Base-by-base conservation (phyloP, 805 yeast genomes). In the Candida gorgasii region DNA sequence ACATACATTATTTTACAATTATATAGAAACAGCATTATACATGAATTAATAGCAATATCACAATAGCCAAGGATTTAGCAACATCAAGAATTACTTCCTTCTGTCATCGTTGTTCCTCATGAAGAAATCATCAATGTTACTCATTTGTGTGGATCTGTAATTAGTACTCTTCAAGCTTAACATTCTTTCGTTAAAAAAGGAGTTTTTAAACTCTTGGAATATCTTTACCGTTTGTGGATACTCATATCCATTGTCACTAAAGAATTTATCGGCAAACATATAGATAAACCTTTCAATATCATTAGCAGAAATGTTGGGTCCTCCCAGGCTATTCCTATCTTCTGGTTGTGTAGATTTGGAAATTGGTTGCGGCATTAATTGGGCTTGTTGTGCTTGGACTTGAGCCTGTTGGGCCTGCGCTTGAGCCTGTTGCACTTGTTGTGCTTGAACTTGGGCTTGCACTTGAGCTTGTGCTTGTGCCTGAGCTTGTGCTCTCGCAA, bases 141-240 rank as follows among this genome's bases (percentile, higher is more conserved):
- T 46, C 16, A 34, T 34, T 22, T 34, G 37, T 11, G 29, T 15
- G 3, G 26, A 14, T 13, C 37, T n/a, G 16, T 20, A 22, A 41
- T 27, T 44, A 33, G 11, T 20, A 37, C 12, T 43, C 47, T 38
- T 43, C 36, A 56, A 46, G 40, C 59, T 64, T n/a, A 65, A 60
- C 27, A 69, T 63, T 43, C 74, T 47, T 51, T 71, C 76, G 40
- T 67, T 67, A 40, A 61, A 57, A 43, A 71, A 70, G 15, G 74
- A 60, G 36, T 53, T 58, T 50, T 70, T 70, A 52, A 71, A 69
- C 44, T 70, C 73, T 45, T 68, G 74, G 51, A 69, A 71, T 9
- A 66, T 54, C 51, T 69, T 67, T 32, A 65, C 52, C 12, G 75
- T 68, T 46, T 69, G 73, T 3, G 76, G 76, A 42, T 67, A 71